A percentile compares a stretch with the other conserved stretches of the same genome.
phyloP scores from a whole-genome alignment of 441 rosid genomes.

The Syzygium syzygioides region DNA sequence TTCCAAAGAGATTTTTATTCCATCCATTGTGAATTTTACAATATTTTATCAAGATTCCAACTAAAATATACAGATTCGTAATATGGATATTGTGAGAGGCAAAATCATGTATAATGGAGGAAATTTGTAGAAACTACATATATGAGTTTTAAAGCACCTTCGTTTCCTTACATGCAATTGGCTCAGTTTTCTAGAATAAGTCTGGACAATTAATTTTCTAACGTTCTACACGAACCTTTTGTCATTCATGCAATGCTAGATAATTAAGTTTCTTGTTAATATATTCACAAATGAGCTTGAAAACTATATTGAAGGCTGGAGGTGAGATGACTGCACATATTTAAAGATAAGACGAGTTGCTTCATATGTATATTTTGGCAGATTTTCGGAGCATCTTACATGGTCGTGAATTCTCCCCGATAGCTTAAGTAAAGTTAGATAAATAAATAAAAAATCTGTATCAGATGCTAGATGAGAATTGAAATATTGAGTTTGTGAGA shows the following conservation, averaged over 20 bases:
- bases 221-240: neutral
- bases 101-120: neutral
- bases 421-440: neutral
- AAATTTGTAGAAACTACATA: neutral
- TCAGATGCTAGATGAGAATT: neutral
- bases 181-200: neutral
- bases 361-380: neutral
- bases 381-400: neutral
- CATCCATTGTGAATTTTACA: neutral
- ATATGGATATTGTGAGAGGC: neutral
- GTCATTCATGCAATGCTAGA: neutral
- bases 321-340: slow-evolving; percentile 1
- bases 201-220: neutral
- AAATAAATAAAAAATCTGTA: neutral
- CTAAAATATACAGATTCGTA: neutral
- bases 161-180: neutral
- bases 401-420: neutral
- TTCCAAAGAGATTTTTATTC: neutral
- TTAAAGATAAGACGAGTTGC: neutral
- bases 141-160: neutral
- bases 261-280: neutral
- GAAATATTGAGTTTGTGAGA: neutral
- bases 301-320: neutral
- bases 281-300: slow-evolving; percentile 25
- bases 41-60: neutral